Evolutionary conservation across 257 asterid genomes (phyloP), one percentile per base, ranked within the genome.

Genomic region (Ehretia macrophylla): DNA sequence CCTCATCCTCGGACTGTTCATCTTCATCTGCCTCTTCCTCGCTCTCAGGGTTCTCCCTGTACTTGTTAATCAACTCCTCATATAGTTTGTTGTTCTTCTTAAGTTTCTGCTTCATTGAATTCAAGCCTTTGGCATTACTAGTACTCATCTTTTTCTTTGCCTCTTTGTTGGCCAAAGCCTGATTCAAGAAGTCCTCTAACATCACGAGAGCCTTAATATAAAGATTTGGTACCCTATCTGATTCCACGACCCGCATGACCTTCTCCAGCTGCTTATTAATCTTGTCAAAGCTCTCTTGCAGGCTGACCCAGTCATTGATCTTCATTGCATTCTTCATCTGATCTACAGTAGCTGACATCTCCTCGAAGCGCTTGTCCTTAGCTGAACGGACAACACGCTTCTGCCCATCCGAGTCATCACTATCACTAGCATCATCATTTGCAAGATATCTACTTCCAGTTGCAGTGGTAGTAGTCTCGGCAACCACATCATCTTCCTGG

Each of bases 81-180:
- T 83, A 86, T 62, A 67, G 81, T 75, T 79, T 86, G 62, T 89
- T 89, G 68, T 86, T 93, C 81, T 89, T 93, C 77, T 93, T 93
- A 53, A 93, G 57, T 77, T 86, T 89, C 79, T 86, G 99, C 59
- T 92, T 92, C 99, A 92, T 88, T 0, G 95, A 73, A 79, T 92
- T 88, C 81, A 89, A 66, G 50, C 94, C 99, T 83, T 88, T 89
- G 0, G 99, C 95, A 74, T 93, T 93, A 62, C 94, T 93, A 40
- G 84, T 84, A 61, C 97, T 93, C 99, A 93, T 93, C 77, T 88
- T 93, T 84, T 93, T 93, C 84, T 87, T 93, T 0, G 96, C 94
- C 76, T 93, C 99, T 82, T 92, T 92, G 60, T 86, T 92, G 52
- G 94, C 89, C 71, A 81, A 54, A 14, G 97, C 79, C 81, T 84